Evolutionary conservation across 768 basidiomycete species (phyloP).

Genomic region (Leccinum incarnatum): DNA sequence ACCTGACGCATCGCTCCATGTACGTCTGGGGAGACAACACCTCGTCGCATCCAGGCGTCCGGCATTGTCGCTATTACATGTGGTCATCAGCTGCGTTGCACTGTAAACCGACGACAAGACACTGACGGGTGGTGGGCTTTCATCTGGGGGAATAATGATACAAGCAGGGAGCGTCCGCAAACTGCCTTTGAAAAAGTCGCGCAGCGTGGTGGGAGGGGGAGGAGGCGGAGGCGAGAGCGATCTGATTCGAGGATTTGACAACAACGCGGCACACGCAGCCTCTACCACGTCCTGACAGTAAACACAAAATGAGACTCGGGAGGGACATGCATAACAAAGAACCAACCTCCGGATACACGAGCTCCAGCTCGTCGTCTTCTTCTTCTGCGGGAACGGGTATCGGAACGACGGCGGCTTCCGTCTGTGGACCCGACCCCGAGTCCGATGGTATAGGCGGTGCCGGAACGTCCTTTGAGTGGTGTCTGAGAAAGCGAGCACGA

Average conservation of each 20-base stretch:
- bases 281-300: conserved; percentile 10
- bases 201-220: not conserved
- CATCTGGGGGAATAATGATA: not conserved
- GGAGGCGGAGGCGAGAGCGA: not conserved
- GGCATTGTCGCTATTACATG: conserved; percentile 16
- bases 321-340: not conserved
- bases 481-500: not conserved
- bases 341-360: conserved; percentile 18
- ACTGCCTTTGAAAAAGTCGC: not conserved
- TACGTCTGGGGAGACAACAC: not conserved
- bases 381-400: not conserved
- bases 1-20: conserved; percentile 21
- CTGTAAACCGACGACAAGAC: not conserved
- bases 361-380: conserved; percentile 12
- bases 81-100: not conserved
- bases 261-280: not conserved
- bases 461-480: conserved; percentile 1
- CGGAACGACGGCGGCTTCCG: too few species aligned
- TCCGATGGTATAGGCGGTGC: not conserved
- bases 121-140: not conserved
- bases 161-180: conserved; percentile 5
- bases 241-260: not conserved
- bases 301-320: not conserved
- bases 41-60: conserved; percentile 14
- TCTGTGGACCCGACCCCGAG: not conserved